A percentile compares a stretch with the other conserved stretches of the same genome.
Conservation (phyloP, 352 stramenopile genomes). For the Pythium monospermum region DNA sequence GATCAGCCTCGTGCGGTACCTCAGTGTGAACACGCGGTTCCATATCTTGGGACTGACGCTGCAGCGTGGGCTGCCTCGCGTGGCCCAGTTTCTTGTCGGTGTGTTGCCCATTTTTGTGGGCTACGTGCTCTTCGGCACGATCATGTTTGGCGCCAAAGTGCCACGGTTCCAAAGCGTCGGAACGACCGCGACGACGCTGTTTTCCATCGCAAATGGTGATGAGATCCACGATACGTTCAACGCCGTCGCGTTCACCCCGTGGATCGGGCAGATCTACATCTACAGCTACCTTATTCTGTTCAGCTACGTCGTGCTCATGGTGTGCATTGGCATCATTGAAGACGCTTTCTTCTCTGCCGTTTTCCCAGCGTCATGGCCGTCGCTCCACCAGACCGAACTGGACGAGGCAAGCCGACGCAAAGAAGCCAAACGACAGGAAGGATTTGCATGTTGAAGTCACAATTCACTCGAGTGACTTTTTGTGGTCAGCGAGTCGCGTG, state of each 20-base stretch:
- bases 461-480: too few species aligned
- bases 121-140: slow-evolving; percentile 80
- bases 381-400: slow-evolving; percentile 25
- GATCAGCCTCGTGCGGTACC: slow-evolving; percentile 67
- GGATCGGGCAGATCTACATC: slow-evolving; percentile 79
- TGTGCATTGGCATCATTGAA: slow-evolving; percentile 88
- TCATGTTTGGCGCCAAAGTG: slow-evolving; percentile 83
- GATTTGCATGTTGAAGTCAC: too few species aligned
- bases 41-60: slow-evolving; percentile 79
- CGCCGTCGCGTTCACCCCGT: slow-evolving; percentile 58
- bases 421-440: too few species aligned
- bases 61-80: slow-evolving; percentile 53
- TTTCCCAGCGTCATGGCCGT: slow-evolving; percentile 63
- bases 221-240: slow-evolving; percentile 87
- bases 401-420: slow-evolving; percentile 1
- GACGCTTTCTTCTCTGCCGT: slow-evolving; percentile 85
- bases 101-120: slow-evolving; percentile 80
- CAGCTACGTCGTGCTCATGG: slow-evolving; percentile 87
- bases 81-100: slow-evolving; percentile 77
- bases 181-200: slow-evolving; percentile 70
- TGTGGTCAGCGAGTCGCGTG: too few species aligned
- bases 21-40: slow-evolving; percentile 63
- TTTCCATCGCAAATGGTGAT: slow-evolving; percentile 83
- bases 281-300: slow-evolving; percentile 87
- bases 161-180: slow-evolving; percentile 68